Percentiles rank a stretch among this genome's conserved stretches.
Evolutionary conservation across 2,329 filamentous ascomycete genomes (phyloP).

Genomic region (Colletotrichum gigasporum): DNA sequence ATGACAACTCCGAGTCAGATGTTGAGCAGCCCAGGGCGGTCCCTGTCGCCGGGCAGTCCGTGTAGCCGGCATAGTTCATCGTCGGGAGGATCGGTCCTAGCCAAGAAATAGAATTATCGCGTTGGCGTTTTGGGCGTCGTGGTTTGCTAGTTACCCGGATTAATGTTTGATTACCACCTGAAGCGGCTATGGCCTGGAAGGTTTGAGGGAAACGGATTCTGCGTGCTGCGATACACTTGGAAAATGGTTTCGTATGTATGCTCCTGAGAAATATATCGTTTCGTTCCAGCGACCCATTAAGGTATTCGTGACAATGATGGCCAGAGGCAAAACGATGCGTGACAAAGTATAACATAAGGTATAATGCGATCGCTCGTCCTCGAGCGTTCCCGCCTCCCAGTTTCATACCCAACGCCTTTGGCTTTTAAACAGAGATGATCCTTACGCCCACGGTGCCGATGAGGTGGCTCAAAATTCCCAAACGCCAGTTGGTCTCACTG

Average conservation of each 20-base stretch:
- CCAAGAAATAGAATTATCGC: too few relatives aligned
- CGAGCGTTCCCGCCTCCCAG: background rate
- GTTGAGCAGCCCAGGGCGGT: background rate
- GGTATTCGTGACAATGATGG: constrained; percentile 17
- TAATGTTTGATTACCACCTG: too few relatives aligned
- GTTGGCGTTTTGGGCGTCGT: too few relatives aligned
- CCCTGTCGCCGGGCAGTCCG: too few relatives aligned
- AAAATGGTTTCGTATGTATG: background rate
- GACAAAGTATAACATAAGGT: constrained; percentile 21
- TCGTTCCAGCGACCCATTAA: background rate
- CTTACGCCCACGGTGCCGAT: background rate
- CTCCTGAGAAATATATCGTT: background rate
- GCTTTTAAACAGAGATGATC: background rate
- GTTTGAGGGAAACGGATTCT: too few relatives aligned
- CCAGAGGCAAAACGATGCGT: constrained; percentile 17
- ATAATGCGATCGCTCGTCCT: constrained; percentile 20
- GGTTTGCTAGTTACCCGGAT: too few relatives aligned
- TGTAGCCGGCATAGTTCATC: too few relatives aligned
- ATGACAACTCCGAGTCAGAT: background rate
- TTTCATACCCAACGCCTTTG: constrained; percentile 23
- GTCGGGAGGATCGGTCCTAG: too few relatives aligned
- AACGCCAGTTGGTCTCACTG: constrained; percentile 42
- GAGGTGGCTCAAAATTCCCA: background rate
- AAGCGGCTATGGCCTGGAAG: too few relatives aligned
- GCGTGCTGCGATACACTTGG: too few relatives aligned